phyloP scores from a whole-genome alignment of 1,139 yeast species.

The Sugiyamaella sp. region DNA sequence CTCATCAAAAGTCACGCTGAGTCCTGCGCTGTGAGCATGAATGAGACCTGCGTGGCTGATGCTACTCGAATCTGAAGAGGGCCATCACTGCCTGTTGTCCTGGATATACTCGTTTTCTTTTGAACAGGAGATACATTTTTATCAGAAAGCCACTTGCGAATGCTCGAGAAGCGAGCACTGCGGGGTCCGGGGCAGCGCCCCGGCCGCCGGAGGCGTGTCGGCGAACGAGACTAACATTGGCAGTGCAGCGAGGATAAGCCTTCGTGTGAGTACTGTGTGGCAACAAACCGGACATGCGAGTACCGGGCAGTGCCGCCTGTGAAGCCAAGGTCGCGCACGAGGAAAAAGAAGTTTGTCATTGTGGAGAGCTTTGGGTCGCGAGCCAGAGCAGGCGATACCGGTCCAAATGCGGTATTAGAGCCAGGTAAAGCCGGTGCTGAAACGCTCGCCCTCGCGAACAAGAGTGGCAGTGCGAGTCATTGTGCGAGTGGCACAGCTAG shows the following conservation, averaged over 20 bases:
- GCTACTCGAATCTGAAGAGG: too few species aligned
- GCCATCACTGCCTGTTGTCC: too few species aligned
- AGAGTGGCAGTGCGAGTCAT: background rate
- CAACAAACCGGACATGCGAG: conserved; percentile 16
- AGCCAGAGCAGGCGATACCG: background rate
- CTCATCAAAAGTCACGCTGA: too few species aligned
- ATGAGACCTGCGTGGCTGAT: too few species aligned
- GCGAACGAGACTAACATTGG: background rate
- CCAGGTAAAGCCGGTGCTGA: background rate
- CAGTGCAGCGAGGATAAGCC: conserved; percentile 20
- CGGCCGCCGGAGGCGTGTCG: conserved; percentile 6
- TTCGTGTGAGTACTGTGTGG: conserved; percentile 17
- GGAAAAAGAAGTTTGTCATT: background rate
- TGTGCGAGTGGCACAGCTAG: background rate
- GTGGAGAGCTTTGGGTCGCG: background rate
- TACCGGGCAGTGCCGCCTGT: conserved; percentile 18
- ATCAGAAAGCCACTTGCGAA: too few species aligned
- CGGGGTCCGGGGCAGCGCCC: conserved; percentile 7
- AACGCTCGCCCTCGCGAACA: too few species aligned
- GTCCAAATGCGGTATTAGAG: background rate
- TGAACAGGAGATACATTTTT: too few species aligned
- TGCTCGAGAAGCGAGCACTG: background rate
- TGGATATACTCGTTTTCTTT: too few species aligned
- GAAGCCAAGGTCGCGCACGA: conserved; percentile 6
- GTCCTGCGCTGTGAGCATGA: too few species aligned